Base-by-base conservation (phyloP, 768 basidiomycete genomes). In the Phanerodontia chrysosporium region DNA sequence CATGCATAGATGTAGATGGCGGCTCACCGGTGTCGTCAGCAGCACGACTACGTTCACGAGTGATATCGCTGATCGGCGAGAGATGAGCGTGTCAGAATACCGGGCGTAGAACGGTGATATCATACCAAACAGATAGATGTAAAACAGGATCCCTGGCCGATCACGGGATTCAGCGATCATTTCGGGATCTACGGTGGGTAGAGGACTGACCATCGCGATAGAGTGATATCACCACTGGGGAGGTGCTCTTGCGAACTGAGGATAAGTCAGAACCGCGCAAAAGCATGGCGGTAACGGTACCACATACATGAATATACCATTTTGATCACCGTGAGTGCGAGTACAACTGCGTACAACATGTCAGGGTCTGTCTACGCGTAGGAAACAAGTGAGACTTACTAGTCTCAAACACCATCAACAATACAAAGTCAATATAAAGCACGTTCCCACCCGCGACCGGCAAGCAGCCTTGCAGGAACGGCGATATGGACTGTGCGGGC, bases 91-190 rank as follows among this genome's bases (percentile, higher is more conserved):
- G 55, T 42, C 16, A 18, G 55, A n/a, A n/a, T n/a, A 21, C 27
- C 25, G 5, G 22, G 27, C 36, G n/a, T n/a, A 35, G 25, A 35
- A 25, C n/a, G 9, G 49, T 18, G 9, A 5, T 24, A 48, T 39
- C 61, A 16, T 55, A 62, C 61, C 42, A 27, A 53, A 58, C 13
- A 62, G 39, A 52, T 55, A 58, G 9, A 62, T 27, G 28, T 58
- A 62, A 28, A 53, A 59, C 18, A 55, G 24, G 24, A 62, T n/a
- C 16, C 58, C 58, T 59, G 35, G 49, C 12, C 21, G 21, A 16
- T 13, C 1, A 45, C 18, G n/a, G n/a, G n/a, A n/a, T 3, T 25
- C 28, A 25, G 32, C 29, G 28, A 35, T 52, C 3, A 7, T 18
- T 49, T 32, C 3, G 2, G 3, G 36, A 49, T 25, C 6, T 6